Evolutionary conservation across 352 stramenopile genomes (phyloP), one percentile per base, ranked within the genome.

Genomic region (Globisporangium alternatum): DNA sequence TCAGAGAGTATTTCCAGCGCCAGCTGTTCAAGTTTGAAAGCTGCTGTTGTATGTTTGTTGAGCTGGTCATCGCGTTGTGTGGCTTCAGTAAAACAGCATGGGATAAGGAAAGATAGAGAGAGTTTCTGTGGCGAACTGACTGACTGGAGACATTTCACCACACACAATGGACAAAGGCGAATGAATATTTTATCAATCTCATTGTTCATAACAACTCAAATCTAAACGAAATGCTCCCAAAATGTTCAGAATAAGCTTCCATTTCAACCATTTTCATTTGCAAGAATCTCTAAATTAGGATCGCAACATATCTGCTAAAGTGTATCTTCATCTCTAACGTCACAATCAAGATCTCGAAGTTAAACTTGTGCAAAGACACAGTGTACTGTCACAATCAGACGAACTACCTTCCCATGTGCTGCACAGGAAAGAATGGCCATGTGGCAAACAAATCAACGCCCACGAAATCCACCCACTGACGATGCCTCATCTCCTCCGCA

Each of bases 401-500:
- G 19, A 35, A 0, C 48, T 57, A 6, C 31, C 2, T 17, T 12
- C 17, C 48, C 60, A 65, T 58, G 49, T 58, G 60, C 25, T 51
- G 30, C 19, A 15, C 28, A 35, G 31, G 56, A 62, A 62, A 15
- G 25, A 35, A 8, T 12, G 22, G 22, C 55, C 55, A 60, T 49
- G 33, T 45, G 52, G 52, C 52, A 6, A 35, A 33, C 28, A 19
- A 31, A 60, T 13, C 33, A 39, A 51, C 55, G 33, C 54, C 37
- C 21, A 51, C 30, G 60, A 65, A 59, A 59, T 59, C 37, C 39
- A 65, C 28, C 58, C 59, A 58, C 55, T 44, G 35, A 41, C 25
- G 9, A 53, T 53, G 48, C 28, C 49, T 28, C 49, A 56, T 56
- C 49, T 56, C 49, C 28, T n/a, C n/a, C n/a, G n/a, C n/a, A n/a